A percentile compares a stretch with the other conserved stretches of the same genome.
These are phyloP conservation scores for Gillenia trifoliata DNA, from an alignment of 306 rosid species.

Conservation along the genomic window DNA sequence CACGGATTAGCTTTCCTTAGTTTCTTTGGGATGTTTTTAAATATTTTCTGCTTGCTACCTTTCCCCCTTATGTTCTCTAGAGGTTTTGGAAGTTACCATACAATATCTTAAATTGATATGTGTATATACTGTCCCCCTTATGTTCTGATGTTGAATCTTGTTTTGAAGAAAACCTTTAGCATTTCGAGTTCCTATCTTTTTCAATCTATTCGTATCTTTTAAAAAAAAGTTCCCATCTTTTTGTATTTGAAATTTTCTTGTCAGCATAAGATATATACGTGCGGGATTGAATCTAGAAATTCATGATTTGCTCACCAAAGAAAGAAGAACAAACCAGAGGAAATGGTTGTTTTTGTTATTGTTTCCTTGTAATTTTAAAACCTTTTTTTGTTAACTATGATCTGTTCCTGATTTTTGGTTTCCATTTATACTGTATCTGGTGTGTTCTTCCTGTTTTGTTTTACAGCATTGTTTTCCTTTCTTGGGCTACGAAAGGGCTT, in stretches of 20 bases:
- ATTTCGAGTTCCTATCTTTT: too few species aligned
- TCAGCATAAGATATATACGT: background rate
- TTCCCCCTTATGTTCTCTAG: background rate
- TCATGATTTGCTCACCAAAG: background rate
- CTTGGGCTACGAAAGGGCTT: background rate
- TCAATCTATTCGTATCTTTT: too few species aligned
- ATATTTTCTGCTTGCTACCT: background rate
- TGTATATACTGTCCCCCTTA: background rate
- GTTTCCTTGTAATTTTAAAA: too few species aligned
- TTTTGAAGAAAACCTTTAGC: too few species aligned
- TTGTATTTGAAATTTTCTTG: background rate
- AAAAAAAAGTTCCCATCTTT: background rate
- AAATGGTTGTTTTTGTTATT: background rate
- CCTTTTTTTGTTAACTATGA: too few species aligned
- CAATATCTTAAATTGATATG: background rate
- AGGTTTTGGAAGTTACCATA: background rate
- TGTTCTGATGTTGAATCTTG: background rate
- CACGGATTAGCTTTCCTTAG: too few species aligned
- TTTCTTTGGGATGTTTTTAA: background rate
- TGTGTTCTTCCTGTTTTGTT: background rate
- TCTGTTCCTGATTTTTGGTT: background rate
- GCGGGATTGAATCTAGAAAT: background rate
- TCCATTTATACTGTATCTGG: background rate
- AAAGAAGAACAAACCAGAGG: background rate
- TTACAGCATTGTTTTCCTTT: background rate